Conservation (phyloP, 768 basidiomycete genomes). For the Collybia mongolica region DNA sequence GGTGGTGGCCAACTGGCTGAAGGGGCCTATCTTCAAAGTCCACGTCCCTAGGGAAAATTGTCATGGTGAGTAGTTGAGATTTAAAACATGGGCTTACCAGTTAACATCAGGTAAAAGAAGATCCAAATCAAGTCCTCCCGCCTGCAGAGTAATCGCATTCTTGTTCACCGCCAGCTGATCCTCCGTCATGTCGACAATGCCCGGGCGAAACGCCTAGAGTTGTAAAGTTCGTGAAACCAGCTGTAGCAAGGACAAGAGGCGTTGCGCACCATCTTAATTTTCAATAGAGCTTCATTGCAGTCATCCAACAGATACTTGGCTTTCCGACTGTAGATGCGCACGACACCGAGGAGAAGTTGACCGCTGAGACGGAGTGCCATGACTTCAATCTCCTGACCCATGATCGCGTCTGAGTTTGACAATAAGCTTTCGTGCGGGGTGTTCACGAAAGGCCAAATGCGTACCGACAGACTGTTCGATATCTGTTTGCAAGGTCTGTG, state of each 20-base stretch:
- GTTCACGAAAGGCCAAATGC: constrained; percentile 17
- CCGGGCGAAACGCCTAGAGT: constrained; percentile 86
- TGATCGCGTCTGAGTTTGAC: constrained; percentile 69
- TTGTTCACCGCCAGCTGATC: constrained; percentile 87
- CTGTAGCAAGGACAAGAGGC: not conserved
- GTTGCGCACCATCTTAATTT: constrained; percentile 83
- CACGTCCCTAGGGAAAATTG: constrained; percentile 56
- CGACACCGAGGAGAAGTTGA: constrained; percentile 93
- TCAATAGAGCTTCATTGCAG: constrained; percentile 93
- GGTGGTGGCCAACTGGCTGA: constrained; percentile 71
- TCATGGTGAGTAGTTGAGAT: constrained; percentile 7
- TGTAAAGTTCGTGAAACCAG: constrained; percentile 6
- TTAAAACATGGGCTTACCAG: constrained; percentile 48
- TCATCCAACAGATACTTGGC: constrained; percentile 98
- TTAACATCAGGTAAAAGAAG: constrained; percentile 77
- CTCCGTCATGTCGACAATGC: constrained; percentile 93
- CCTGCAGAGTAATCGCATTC: constrained; percentile 86
- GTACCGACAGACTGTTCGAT: constrained; percentile 91
- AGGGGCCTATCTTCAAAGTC: constrained; percentile 72
- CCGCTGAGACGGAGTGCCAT: constrained; percentile 98
- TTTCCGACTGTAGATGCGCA: constrained; percentile 96
- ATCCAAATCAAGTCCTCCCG: constrained; percentile 76
- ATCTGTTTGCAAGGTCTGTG: constrained; percentile 91
- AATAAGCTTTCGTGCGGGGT: no score
- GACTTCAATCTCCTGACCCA: constrained; percentile 87